Base-by-base conservation (phyloP, 768 basidiomycete genomes). In the Leccinum fibrillosum region DNA sequence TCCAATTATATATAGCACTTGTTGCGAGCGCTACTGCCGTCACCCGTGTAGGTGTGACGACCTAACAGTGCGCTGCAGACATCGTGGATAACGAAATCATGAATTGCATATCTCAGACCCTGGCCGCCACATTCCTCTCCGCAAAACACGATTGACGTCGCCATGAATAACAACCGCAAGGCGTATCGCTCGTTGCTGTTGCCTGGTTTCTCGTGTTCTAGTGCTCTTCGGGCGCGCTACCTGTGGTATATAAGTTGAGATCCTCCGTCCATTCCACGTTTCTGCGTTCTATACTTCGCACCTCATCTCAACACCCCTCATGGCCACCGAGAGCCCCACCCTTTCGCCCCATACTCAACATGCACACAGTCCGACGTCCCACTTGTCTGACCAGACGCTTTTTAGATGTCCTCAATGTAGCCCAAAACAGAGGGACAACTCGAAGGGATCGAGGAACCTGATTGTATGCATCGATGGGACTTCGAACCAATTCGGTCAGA, bases 381-480 rank as follows among this genome's bases (percentile, higher is more conserved):
- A 15, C 9, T 42, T 61, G 7, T 54, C 55, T 21, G 10, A 28
- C 8, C 53, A 30, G 11, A 26, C 54, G 19, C 35, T 48, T 11
- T 11, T 53, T 7, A 60, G 53, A 47, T 66, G 66, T 32, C 45
- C 34, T 21, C 62, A 61, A 42, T 63, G 63, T 58, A 65, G 54
- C 21, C 1, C 23, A 49, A 42, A 55, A 42, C 61, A 35, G 4
- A 66, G 49, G 10, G 58, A 37, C n/a, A 47, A 49, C 30, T 7
- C 21, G 45, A 47, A 23, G 19, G 21, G 13, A 23, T 25, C 39
- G 52, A 62, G 67, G 56, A 69, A 69, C 56, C 57, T 70, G 49
- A 25, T 48, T 48, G 47, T 48, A 26, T 48, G 47, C 47, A 48
- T 48, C 25, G 47, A 48, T 17, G 47, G 47, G 21, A 48, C 47